Evolutionary conservation across 164 flowering plant genomes (phyloP), one percentile per base, ranked within the genome.

Genomic region (Chimonanthus salicifolius): DNA sequence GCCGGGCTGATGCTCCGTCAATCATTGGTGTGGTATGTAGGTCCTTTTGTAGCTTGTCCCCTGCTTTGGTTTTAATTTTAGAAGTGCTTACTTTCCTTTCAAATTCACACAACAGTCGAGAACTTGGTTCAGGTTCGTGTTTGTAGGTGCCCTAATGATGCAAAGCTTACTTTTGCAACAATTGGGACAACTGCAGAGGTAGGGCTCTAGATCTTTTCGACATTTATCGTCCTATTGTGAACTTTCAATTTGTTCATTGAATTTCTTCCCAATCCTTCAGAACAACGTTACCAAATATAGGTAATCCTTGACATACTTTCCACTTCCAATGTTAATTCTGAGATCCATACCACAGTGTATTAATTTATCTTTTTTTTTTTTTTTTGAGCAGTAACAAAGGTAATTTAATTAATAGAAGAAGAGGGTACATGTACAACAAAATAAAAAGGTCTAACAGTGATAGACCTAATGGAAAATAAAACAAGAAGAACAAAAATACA

Each of bases 151-250:
- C 47, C 71, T 49, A 78, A 72, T 7, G 82, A 74, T 86, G 75
- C 76, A 68, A 85, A 81, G 51, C 10, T 79, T 49, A 82, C 58
- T 49, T 79, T 84, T 81, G 85, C 93, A 72, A 79, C 72, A 18
- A 78, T 84, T 71, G 99, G 99, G 73, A 90, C 98, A 45, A 95
- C 98, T 72, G 99, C 98, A 9, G 98, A 95, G 97, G 98, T 95
- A 80, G 74, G 54, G 44, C 9, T 20, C 21, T 49, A 6, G 66
- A 18, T 10, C 9, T 49, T 47, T 68, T 68, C 11, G 70, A 68
- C 43, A 21, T n/a, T 68, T 18, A 20, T 68, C 13, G 0, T 66
- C 45, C 54, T 47, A 48, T 33, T 33, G 33, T 33, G 33, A 33
- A 33, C 33, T 33, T 33, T 33, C 33, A 33, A 33, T 33, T 33